Conservation (phyloP, 129 eudicot genomes). For the Ambrosia artemisiifolia region DNA sequence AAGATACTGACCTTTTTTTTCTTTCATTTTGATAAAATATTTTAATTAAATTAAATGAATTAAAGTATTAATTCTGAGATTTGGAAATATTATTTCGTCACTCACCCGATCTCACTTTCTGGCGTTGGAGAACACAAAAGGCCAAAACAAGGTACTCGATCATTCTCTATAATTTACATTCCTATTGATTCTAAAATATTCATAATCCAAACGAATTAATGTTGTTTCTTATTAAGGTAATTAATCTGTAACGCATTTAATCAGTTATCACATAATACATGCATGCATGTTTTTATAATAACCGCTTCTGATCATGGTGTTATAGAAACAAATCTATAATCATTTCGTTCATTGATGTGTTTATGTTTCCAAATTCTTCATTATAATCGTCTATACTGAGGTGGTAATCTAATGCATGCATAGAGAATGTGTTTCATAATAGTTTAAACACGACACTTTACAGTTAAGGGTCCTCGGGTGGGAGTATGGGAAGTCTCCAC, state of each 20-base stretch:
- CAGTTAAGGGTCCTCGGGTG: no score
- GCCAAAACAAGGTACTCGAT: conserved; percentile 8
- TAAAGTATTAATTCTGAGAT: background rate
- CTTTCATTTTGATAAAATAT: no score
- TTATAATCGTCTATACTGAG: background rate
- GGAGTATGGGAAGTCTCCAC: no score
- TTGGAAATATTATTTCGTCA: background rate
- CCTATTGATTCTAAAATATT: background rate
- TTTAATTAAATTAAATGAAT: no score
- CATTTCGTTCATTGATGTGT: background rate
- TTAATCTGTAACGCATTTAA: background rate
- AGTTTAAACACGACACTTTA: background rate
- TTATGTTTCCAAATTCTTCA: no score
- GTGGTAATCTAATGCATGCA: background rate
- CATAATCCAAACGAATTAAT: background rate
- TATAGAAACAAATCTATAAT: background rate
- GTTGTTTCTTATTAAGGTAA: background rate
- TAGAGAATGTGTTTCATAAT: background rate
- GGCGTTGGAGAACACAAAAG: background rate
- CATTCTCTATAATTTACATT: conserved; percentile 2
- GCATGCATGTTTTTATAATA: background rate
- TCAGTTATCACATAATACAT: conserved; percentile 6
- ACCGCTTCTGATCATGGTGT: background rate
- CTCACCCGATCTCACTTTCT: background rate
- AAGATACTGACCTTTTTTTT: no score